A percentile compares a stretch with the other conserved stretches of the same genome.
These are phyloP conservation scores for Ophiostoma perfectum DNA, from an alignment of 2,329 filamentous ascomycete genomes.

Conservation along the genomic window DNA sequence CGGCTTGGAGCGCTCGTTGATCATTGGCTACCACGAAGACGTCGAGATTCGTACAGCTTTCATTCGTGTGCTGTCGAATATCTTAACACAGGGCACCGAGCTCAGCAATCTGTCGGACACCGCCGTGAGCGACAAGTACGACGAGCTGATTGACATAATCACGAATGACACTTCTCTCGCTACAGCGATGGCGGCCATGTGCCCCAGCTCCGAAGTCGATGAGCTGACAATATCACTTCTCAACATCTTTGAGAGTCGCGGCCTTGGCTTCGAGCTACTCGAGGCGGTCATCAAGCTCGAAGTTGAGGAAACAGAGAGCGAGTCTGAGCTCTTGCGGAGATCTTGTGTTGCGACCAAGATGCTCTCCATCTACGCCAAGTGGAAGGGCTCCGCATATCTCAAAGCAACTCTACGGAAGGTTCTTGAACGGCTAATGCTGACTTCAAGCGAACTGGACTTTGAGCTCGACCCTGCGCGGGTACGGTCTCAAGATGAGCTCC, in stretches of 20 bases:
- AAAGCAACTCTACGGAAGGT: slow-evolving; percentile 61
- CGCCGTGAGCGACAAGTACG: slow-evolving; percentile 63
- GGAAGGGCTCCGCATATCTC: slow-evolving; percentile 62
- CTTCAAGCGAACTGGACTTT: slow-evolving; percentile 61
- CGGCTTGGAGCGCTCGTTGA: slow-evolving; percentile 63
- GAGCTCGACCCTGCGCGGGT: slow-evolving; percentile 62
- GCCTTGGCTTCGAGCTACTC: slow-evolving; percentile 56
- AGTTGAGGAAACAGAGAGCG: slow-evolving; percentile 63
- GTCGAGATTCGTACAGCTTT: slow-evolving; percentile 65
- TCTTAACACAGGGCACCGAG: slow-evolving; percentile 65
- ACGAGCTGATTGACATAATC: slow-evolving; percentile 58
- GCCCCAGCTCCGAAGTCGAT: slow-evolving; percentile 62
- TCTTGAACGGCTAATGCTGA: slow-evolving; percentile 59
- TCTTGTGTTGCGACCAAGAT: slow-evolving; percentile 69
- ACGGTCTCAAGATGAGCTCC: slow-evolving; percentile 54
- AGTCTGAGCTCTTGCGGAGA: slow-evolving; percentile 60
- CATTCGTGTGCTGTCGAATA: slow-evolving; percentile 64
- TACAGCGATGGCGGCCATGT: slow-evolving; percentile 59
- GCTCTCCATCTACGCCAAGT: slow-evolving; percentile 65
- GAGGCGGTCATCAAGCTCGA: slow-evolving; percentile 64
- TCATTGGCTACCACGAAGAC: slow-evolving; percentile 66
- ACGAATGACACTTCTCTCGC: slow-evolving; percentile 59
- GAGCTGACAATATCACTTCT: slow-evolving; percentile 62
- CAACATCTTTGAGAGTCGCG: slow-evolving; percentile 64
- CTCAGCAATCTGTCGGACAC: slow-evolving; percentile 64